Evolutionary conservation across 257 asterid species (phyloP).

Genomic region (Nemophila menziesii): DNA sequence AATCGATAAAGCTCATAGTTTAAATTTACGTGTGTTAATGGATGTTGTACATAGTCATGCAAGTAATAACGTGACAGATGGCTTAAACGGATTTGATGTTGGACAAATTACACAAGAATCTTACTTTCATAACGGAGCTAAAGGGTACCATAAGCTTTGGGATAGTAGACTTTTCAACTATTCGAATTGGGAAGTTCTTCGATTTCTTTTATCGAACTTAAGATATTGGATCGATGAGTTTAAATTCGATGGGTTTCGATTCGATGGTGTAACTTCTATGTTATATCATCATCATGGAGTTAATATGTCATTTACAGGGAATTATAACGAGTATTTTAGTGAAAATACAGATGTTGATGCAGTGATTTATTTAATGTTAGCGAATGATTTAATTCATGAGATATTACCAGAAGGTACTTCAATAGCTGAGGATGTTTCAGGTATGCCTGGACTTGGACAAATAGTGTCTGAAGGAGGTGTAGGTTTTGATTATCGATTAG

Average conservation of each 20-base stretch:
- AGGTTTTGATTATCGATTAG: slow-evolving; percentile 91
- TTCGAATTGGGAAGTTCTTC: slow-evolving; percentile 94
- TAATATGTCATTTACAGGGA: slow-evolving; percentile 67
- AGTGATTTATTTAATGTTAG: slow-evolving; percentile 83
- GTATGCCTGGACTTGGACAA: slow-evolving; percentile 90
- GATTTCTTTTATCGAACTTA: slow-evolving; percentile 86
- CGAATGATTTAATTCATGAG: slow-evolving; percentile 64
- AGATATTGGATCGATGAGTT: slow-evolving; percentile 98
- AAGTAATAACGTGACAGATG: slow-evolving; percentile 71
- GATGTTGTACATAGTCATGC: slow-evolving; percentile 98
- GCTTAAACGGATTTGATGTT: slow-evolving; percentile 85
- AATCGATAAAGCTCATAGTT: slow-evolving; percentile 88
- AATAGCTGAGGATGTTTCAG: slow-evolving; percentile 96
- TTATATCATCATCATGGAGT: slow-evolving; percentile 92
- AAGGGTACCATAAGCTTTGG: slow-evolving; percentile 88
- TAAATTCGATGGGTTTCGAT: slow-evolving; percentile 88
- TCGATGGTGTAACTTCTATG: slow-evolving; percentile 97
- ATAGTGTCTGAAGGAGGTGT: slow-evolving; percentile 80
- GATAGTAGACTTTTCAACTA: slow-evolving; percentile 88
- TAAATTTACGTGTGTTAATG: slow-evolving; percentile 77
- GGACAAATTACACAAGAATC: slow-evolving; percentile 92
- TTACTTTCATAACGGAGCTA: slow-evolving; percentile 76
- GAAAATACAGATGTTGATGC: slow-evolving; percentile 90
- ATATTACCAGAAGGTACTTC: slow-evolving; percentile 79
- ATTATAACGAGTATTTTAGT: slow-evolving; percentile 72